Percentiles rank a stretch among this genome's conserved stretches.
Conservation (phyloP, 2,329 filamentous ascomycete genomes). For the Emmonsiellopsis sp. region DNA sequence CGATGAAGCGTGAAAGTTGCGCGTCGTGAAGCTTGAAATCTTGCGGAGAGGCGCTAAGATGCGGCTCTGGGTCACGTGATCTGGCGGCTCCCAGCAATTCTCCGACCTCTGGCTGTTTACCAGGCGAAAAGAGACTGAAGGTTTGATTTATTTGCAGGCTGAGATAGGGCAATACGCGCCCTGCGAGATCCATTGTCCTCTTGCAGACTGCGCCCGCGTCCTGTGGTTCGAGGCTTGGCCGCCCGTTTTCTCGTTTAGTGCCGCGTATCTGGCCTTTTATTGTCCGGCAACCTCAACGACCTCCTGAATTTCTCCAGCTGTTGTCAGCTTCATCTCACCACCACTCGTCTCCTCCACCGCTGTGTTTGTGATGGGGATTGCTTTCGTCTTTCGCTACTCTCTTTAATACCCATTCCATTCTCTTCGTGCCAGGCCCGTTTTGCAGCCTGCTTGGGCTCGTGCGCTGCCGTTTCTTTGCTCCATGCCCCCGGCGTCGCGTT, state of each 20-base stretch:
- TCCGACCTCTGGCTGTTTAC: no score
- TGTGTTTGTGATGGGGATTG: conserved; percentile 20
- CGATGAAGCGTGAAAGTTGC: background rate
- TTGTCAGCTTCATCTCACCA: conserved; percentile 14
- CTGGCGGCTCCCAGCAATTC: no score
- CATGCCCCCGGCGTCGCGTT: background rate
- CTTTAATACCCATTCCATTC: conserved; percentile 20
- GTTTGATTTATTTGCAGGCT: no score
- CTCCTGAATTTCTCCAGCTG: conserved; percentile 2
- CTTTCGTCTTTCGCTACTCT: conserved; percentile 25
- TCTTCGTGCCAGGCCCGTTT: conserved; percentile 1
- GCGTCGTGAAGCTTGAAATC: background rate
- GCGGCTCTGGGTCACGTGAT: no score
- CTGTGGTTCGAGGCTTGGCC: no score
- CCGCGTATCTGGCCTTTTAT: background rate
- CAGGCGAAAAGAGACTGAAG: no score
- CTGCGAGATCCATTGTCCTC: no score
- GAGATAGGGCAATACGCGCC: no score
- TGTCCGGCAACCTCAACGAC: background rate
- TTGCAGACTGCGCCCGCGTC: no score
- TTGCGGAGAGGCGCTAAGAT: no score
- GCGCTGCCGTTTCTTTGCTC: background rate
- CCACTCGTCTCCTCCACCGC: conserved; percentile 16
- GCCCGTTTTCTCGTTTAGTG: background rate
- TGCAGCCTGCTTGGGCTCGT: background rate